Evolutionary conservation across 495 filamentous ascomycete species (phyloP).

Genomic region (Barbatosphaeria neglecta): DNA sequence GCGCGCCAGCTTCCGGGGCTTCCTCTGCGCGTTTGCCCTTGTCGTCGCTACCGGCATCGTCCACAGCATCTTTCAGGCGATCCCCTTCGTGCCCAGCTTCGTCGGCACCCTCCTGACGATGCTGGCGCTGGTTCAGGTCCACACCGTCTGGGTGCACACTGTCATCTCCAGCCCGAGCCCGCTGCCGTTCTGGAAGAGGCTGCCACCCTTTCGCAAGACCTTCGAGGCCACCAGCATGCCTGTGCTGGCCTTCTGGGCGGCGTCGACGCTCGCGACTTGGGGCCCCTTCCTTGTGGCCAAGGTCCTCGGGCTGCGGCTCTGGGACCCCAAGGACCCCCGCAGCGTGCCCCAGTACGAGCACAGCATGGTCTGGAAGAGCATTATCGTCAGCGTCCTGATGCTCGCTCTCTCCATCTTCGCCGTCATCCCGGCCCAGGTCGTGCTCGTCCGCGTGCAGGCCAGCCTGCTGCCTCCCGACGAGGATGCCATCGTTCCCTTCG

Average conservation of each 20-base stretch:
- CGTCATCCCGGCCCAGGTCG: slow-evolving; percentile 28
- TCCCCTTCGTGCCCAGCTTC: slow-evolving; percentile 7
- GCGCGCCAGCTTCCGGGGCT: slow-evolving; percentile 27
- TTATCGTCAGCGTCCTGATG: slow-evolving; percentile 14
- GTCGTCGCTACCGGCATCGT: slow-evolving; percentile 6
- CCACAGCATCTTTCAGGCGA: slow-evolving; percentile 7
- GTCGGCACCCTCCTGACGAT: slow-evolving; percentile 22
- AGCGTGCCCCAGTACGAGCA: slow-evolving; percentile 4
- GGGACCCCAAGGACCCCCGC: slow-evolving; percentile 8
- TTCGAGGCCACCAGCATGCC: slow-evolving; percentile 33
- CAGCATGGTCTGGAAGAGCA: slow-evolving; percentile 19
- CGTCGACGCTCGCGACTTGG: slow-evolving; percentile 10
- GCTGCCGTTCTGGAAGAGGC: slow-evolving; percentile 27
- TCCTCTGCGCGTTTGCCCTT: slow-evolving; percentile 15
- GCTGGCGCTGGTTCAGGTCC: slow-evolving; percentile 23
- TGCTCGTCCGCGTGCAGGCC: slow-evolving; percentile 37
- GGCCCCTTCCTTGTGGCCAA: slow-evolving; percentile 15
- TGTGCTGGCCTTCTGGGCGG: slow-evolving; percentile 19
- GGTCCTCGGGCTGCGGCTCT: slow-evolving; percentile 16
- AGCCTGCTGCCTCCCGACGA: slow-evolving; percentile 38
- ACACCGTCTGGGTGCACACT: slow-evolving; percentile 32
- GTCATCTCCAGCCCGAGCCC: slow-evolving; percentile 28
- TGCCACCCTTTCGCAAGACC: slow-evolving; percentile 29
- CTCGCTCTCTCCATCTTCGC: slow-evolving; percentile 18
- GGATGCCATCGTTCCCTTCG: slow-evolving; percentile 38